Evolutionary conservation across 106 monocot genomes (phyloP).

Genomic region (Triglochin maritima): DNA sequence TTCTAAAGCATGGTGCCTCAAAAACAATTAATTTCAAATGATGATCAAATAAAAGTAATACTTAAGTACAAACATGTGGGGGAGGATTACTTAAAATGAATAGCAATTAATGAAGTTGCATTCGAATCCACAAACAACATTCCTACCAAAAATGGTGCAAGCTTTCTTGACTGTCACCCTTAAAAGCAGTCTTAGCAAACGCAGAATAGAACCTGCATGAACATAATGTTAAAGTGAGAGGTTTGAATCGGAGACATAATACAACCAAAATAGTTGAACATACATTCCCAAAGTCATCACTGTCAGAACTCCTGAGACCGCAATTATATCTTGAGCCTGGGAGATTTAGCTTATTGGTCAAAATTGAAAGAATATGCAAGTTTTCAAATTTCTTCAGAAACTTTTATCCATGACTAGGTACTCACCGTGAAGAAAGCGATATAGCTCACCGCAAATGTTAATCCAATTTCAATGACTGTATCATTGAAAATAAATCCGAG

Average conservation of each 20-base stretch:
- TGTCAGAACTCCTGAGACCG: constrained; percentile 87
- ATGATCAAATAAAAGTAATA: too few species aligned
- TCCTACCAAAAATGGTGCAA: constrained; percentile 95
- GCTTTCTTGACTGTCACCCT: constrained; percentile 92
- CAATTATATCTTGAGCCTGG: constrained; percentile 78
- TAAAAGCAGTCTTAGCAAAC: constrained; percentile 93
- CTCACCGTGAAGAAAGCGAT: constrained; percentile 87
- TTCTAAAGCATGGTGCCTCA: too few species aligned
- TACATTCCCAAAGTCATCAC: constrained; percentile 99
- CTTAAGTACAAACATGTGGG: too few species aligned
- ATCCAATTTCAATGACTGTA: constrained; percentile 88
- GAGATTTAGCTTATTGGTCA: not conserved
- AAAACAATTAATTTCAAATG: too few species aligned
- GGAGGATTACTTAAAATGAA: too few species aligned
- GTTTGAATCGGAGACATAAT: too few species aligned
- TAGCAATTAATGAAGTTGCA: too few species aligned
- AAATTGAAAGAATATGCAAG: not conserved
- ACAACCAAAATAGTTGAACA: constrained; percentile 21
- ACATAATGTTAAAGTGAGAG: not conserved
- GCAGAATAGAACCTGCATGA: constrained; percentile 79
- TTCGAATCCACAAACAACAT: not conserved
- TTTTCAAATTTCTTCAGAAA: not conserved
- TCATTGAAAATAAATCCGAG: constrained; percentile 95
- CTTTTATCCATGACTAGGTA: not conserved
- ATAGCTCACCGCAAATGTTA: constrained; percentile 96